These are phyloP conservation scores for Leptomonas pyrrhocoris DNA, from an alignment of 208 protist species.

Conservation along the genomic window DNA sequence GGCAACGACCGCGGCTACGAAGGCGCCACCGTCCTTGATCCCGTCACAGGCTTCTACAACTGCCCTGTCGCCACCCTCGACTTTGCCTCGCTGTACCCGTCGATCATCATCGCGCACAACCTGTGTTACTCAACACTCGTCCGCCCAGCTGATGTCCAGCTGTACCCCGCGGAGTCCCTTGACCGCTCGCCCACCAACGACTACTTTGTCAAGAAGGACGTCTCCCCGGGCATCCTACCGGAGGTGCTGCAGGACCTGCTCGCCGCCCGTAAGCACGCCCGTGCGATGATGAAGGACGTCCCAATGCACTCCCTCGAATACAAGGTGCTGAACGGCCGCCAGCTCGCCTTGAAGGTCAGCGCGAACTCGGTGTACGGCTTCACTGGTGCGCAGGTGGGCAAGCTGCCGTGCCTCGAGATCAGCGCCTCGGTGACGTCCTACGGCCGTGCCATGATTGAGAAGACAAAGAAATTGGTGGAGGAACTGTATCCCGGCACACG, in stretches of 20 bases:
- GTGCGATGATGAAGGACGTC: slow-evolving; percentile 84
- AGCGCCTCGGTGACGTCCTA: slow-evolving; percentile 96
- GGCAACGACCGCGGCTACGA: slow-evolving; percentile 89
- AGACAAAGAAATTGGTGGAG: slow-evolving; percentile 94
- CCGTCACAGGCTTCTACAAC: slow-evolving; percentile 97
- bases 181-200: slow-evolving; percentile 74
- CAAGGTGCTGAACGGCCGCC: slow-evolving; percentile 97
- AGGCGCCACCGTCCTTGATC: slow-evolving; percentile 99
- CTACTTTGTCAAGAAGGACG: slow-evolving; percentile 78
- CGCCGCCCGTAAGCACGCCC: slow-evolving; percentile 75
- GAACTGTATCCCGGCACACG: slow-evolving; percentile 96
- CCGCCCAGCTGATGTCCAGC: slow-evolving; percentile 74
- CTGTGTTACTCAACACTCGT: slow-evolving; percentile 98
- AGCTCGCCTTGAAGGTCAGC: slow-evolving; percentile 99
- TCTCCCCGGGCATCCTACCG: slow-evolving; percentile 83
- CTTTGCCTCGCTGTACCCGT: slow-evolving; percentile 99
- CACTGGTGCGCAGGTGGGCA: slow-evolving; percentile 98
- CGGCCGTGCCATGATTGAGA: slow-evolving; percentile 99
- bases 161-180: slow-evolving; percentile 81
- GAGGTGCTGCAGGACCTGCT: slow-evolving; percentile 88
- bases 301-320: slow-evolving; percentile 83
- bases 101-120: slow-evolving; percentile 99
- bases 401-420: slow-evolving; percentile 98
- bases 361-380: slow-evolving; percentile 99
- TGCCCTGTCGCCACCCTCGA: slow-evolving; percentile 98